phyloP scores from a whole-genome alignment of 2,329 filamentous ascomycete species.

The Sporothrix sp. region DNA sequence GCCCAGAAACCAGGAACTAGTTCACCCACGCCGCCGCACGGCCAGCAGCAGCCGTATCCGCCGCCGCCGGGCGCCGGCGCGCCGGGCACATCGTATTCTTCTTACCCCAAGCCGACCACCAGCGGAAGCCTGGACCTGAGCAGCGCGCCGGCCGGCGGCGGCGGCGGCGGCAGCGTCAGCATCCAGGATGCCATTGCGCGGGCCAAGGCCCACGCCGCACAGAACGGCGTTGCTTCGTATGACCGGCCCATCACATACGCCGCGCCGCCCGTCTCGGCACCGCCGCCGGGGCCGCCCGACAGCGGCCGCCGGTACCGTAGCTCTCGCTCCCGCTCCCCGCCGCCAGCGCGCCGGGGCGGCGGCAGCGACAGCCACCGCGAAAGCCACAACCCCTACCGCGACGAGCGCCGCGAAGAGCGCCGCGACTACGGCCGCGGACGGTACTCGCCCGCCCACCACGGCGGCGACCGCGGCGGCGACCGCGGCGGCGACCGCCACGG shows the following conservation, averaged over 20 bases:
- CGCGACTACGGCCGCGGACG: conserved; percentile 29
- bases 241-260: conserved; percentile 44
- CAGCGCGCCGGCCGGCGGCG: conserved; percentile 60
- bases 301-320: conserved; percentile 49
- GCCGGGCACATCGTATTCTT: conserved; percentile 11
- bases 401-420: conserved; percentile 15
- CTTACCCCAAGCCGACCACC: conserved; percentile 54
- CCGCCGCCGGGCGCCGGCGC: conserved; percentile 15
- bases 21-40: conserved; percentile 14
- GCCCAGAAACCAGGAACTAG: conserved; percentile 15
- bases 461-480: conserved; percentile 40
- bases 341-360: conserved; percentile 48
- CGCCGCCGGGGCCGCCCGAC: conserved; percentile 23
- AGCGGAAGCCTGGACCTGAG: conserved; percentile 74
- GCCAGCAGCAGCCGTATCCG: conserved; percentile 13
- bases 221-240: conserved; percentile 61
- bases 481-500: conserved; percentile 25
- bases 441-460: conserved; percentile 46
- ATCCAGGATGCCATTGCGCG: conserved; percentile 78
- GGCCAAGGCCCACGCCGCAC: conserved; percentile 70
- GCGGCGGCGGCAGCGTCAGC: conserved; percentile 71
- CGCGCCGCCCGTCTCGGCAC: conserved; percentile 24
- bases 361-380: conserved; percentile 52
- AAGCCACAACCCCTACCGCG: conserved; percentile 29
- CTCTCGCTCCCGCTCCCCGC: conserved; percentile 64